Evolutionary conservation across 768 basidiomycete genomes (phyloP).

Genomic region (Leucocoprinus birnbaumii): DNA sequence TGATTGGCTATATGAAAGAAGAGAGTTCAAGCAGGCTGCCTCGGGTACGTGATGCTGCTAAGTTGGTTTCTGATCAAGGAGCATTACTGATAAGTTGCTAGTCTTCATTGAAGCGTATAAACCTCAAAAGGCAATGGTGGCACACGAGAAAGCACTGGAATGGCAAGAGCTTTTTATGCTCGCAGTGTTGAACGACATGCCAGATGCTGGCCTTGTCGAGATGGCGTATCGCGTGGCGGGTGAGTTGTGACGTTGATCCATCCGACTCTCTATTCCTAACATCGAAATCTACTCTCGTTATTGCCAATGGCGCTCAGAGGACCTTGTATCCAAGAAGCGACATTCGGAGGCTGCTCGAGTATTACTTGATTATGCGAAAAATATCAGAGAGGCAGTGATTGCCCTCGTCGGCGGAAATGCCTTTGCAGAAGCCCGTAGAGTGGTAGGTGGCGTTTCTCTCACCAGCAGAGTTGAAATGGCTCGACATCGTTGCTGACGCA

Average conservation of each 20-base stretch:
- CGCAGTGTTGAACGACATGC: constrained; percentile 47
- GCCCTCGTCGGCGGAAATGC: constrained; percentile 77
- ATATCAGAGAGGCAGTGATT: constrained; percentile 74
- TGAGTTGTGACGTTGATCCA: constrained; percentile 30
- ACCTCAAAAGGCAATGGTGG: constrained; percentile 73
- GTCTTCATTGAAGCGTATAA: constrained; percentile 73
- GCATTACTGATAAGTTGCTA: constrained; percentile 24
- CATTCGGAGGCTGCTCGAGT: constrained; percentile 80
- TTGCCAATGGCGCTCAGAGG: constrained; percentile 57
- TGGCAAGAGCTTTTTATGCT: constrained; percentile 94
- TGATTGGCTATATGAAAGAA: constrained; percentile 81
- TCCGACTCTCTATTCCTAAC: too few relatives aligned
- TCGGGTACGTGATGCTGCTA: constrained; percentile 50
- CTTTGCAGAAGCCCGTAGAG: constrained; percentile 85
- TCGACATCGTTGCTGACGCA: background rate
- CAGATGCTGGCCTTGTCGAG: constrained; percentile 53
- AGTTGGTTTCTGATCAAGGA: background rate
- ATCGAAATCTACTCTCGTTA: too few relatives aligned
- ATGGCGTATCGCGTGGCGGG: constrained; percentile 81
- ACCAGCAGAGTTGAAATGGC: too few relatives aligned
- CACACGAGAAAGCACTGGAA: constrained; percentile 82
- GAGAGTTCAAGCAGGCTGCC: constrained; percentile 84
- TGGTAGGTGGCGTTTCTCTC: constrained; percentile 51
- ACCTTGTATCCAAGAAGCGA: constrained; percentile 76
- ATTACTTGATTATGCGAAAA: constrained; percentile 78